phyloP scores from a whole-genome alignment of 1,284 basidiomycete species.

The Ganoderma sp. region DNA sequence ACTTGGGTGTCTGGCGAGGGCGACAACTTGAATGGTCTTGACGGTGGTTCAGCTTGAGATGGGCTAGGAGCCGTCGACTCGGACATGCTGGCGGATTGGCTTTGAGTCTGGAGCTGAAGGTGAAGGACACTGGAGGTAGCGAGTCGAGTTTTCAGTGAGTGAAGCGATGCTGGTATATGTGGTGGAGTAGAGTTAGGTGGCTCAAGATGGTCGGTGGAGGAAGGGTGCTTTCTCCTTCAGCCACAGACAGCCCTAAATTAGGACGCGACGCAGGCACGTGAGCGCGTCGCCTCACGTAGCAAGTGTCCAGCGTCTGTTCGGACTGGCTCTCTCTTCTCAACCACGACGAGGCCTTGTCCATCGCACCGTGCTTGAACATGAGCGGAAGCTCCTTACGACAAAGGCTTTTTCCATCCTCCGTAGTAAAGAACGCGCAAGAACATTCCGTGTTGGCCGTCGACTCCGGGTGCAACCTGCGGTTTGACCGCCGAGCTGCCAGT shows the following conservation, averaged over 20 bases:
- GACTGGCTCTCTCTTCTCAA: neutral
- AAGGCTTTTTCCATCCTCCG: constrained; percentile 17
- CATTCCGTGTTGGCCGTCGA: neutral
- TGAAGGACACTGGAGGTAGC: neutral
- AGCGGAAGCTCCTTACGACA: constrained; percentile 24
- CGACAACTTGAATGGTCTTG: neutral
- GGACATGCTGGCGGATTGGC: neutral
- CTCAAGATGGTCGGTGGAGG: constrained; percentile 10
- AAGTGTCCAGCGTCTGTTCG: constrained; percentile 2
- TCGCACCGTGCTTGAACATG: constrained; percentile 7
- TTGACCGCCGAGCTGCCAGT: neutral
- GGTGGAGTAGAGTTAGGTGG: neutral
- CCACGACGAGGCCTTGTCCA: neutral
- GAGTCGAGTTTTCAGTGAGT: neutral
- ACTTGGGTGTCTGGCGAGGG: neutral
- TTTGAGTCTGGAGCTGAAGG: neutral
- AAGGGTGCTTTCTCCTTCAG: constrained; percentile 10
- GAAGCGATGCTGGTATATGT: neutral
- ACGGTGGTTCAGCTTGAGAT: neutral
- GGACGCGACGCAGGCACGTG: constrained; percentile 23
- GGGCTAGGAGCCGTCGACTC: neutral
- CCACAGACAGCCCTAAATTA: constrained; percentile 11
- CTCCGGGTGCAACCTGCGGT: neutral
- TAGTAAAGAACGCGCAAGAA: neutral
- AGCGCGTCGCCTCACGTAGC: constrained; percentile 20